These are phyloP conservation scores for Cryoendolithus antarcticus DNA, from an alignment of 2,329 filamentous ascomycete species.

Conservation along the genomic window DNA sequence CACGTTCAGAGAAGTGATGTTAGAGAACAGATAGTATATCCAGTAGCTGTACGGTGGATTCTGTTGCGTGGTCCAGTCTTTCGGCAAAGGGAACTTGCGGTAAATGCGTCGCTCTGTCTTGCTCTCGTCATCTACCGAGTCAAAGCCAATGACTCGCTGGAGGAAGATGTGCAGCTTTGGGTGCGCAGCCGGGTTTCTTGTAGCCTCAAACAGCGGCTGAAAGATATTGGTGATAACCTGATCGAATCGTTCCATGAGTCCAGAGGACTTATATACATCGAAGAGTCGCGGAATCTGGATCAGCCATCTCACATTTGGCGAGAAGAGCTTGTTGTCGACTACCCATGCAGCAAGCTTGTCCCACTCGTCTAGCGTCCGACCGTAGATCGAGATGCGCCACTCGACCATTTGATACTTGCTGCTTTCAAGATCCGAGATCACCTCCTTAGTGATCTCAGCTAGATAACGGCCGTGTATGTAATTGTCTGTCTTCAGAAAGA, in stretches of 20 bases:
- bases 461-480: conserved; percentile 92
- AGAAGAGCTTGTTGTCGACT: conserved; percentile 94
- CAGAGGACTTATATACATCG: conserved; percentile 86
- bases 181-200: conserved; percentile 70
- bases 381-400: conserved; percentile 97
- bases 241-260: conserved; percentile 79
- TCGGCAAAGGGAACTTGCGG: conserved; percentile 86
- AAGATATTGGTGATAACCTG: conserved; percentile 86
- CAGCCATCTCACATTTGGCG: conserved; percentile 93
- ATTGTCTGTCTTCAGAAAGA: conserved; percentile 97
- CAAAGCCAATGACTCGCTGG: conserved; percentile 90
- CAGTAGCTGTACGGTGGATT: conserved; percentile 98
- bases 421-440: conserved; percentile 91
- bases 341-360: conserved; percentile 97
- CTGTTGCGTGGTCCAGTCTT: conserved; percentile 78
- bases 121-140: conserved; percentile 96
- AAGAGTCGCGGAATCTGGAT: conserved; percentile 90
- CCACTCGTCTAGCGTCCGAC: conserved; percentile 86
- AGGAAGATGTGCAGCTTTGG: conserved; percentile 91
- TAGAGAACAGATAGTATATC: conserved; percentile 95
- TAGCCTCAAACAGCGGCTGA: conserved; percentile 87
- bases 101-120: conserved; percentile 87
- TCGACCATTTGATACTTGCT: conserved; percentile 99
- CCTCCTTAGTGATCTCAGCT: conserved; percentile 95
- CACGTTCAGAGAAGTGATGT: conserved; percentile 81